These are phyloP conservation scores for Nephelium lappaceum DNA, from an alignment of 345 rosid species.

Conservation along the genomic window DNA sequence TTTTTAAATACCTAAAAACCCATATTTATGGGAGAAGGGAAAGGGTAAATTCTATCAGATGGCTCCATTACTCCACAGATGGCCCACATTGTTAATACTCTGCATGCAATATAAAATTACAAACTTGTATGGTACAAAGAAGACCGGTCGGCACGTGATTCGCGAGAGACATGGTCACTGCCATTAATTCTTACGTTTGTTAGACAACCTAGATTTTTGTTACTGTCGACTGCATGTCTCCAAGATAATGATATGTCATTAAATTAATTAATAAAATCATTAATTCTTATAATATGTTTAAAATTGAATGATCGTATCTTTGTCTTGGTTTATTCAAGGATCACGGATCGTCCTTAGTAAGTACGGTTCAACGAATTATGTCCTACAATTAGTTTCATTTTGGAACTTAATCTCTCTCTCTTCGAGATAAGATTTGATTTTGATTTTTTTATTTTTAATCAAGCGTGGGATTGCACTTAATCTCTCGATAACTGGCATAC, in stretches of 20 bases:
- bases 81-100: slow-evolving; percentile 12
- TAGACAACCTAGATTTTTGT: slow-evolving; percentile 39
- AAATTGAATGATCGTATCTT: slow-evolving; percentile 20
- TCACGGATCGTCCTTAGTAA: slow-evolving; percentile 1
- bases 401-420: background rate
- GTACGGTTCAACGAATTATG: slow-evolving; percentile 24
- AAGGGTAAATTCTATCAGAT: background rate
- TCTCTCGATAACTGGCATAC: background rate
- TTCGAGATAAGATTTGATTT: background rate
- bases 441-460: background rate
- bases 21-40: background rate
- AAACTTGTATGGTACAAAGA: slow-evolving; percentile 20
- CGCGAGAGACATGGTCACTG: slow-evolving; percentile 46
- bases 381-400: background rate
- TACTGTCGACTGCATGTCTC: background rate
- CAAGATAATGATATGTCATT: too few species aligned
- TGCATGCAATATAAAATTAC: slow-evolving; percentile 24
- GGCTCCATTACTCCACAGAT: background rate
- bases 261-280: background rate
- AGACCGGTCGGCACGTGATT: slow-evolving; percentile 44
- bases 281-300: background rate
- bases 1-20: background rate
- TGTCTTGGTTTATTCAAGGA: slow-evolving; percentile 42
- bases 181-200: background rate
- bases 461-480: background rate